Evolutionary conservation across 23 red algal genomes (phyloP), one percentile per base, ranked within the genome.

Genomic region (Gracilaria gracilis): DNA sequence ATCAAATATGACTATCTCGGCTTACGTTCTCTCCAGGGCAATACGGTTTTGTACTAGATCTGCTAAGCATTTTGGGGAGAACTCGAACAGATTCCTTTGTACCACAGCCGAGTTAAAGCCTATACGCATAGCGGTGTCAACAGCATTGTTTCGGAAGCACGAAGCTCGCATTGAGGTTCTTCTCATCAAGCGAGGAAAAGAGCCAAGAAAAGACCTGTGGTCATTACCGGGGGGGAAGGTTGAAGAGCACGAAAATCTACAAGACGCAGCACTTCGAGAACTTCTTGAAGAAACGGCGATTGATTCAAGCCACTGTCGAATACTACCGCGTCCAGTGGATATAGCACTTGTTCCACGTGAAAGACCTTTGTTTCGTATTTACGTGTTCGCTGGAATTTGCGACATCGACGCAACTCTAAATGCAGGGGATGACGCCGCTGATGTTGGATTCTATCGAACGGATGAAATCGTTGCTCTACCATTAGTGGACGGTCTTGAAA

Each of bases 71-170:
- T 77, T 31, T 0, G 11, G 25, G 27, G 1, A 4, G 28, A 24
- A 51, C 36, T 8, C 72, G 19, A 28, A 51, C 9, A 50, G 72
- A 31, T 23, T 51, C 17, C 42, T 77, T 34, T 51, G 72, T 33
- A 77, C 88, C 64, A 91, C 24, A 37, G 91, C 42, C 65, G 96
- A 27, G 95, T 98, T 59, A 85, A 95, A 66, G 93, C 93, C 74
- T 79, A 93, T 51, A 76, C 93, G 82, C 93, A 36, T 93, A 87
- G 87, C 65, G 5, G 87, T 90, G 31, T 79, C 87, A 66, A 79
- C 74, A 50, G 87, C 87, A 8, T 34, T 90, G 57, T 90, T 90
- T 64, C 87, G 87, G 17, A 32, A 27, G 12, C 24, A 57, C 19
- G 29, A 32, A 19, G 20, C 32, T 32, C 57, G 50, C 25, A 20